Evolutionary conservation across 1,139 yeast genomes (phyloP).

Genomic region (Candida sp.): DNA sequence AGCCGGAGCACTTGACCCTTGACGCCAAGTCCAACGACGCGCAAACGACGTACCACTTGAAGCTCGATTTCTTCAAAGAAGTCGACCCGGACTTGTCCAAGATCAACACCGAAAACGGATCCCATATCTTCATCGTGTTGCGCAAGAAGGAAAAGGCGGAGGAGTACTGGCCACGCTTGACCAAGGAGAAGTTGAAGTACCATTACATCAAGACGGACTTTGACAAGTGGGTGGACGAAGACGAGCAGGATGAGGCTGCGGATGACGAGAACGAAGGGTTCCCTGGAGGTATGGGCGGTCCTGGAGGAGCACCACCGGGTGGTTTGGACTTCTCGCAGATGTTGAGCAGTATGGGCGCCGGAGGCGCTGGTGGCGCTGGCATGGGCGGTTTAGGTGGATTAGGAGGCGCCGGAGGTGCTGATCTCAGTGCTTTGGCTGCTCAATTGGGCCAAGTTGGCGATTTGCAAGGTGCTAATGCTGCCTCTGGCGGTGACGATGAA

Average conservation of each 20-base stretch:
- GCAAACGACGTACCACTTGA: constrained; percentile 54
- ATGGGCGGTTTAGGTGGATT: constrained; percentile 2
- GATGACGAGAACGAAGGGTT: constrained; percentile 50
- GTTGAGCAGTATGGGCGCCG: constrained; percentile 35
- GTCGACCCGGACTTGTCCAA: constrained; percentile 71
- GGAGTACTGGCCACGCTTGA: constrained; percentile 94
- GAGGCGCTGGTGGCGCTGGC: constrained; percentile 26
- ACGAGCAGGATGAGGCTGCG: constrained; percentile 75
- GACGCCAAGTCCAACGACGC: constrained; percentile 56
- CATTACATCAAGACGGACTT: constrained; percentile 92
- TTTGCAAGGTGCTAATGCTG: constrained; percentile 11
- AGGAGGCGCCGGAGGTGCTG: constrained; percentile 25
- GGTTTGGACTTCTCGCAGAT: constrained; percentile 15
- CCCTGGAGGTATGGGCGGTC: constrained; percentile 27
- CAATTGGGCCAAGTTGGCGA: constrained; percentile 50
- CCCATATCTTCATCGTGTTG: constrained; percentile 70
- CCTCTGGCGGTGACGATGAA: constrained; percentile 29
- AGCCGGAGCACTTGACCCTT: constrained; percentile 60
- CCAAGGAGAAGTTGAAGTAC: constrained; percentile 71
- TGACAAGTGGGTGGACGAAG: constrained; percentile 97
- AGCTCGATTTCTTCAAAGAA: constrained; percentile 73
- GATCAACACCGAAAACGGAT: constrained; percentile 63
- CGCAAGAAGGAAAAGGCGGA: constrained; percentile 68
- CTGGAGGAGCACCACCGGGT: constrained; percentile 30
- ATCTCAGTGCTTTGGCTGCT: constrained; percentile 43